phyloP scores from a whole-genome alignment of 2,329 filamentous ascomycete genomes.

The Lizonia empirigonia region DNA sequence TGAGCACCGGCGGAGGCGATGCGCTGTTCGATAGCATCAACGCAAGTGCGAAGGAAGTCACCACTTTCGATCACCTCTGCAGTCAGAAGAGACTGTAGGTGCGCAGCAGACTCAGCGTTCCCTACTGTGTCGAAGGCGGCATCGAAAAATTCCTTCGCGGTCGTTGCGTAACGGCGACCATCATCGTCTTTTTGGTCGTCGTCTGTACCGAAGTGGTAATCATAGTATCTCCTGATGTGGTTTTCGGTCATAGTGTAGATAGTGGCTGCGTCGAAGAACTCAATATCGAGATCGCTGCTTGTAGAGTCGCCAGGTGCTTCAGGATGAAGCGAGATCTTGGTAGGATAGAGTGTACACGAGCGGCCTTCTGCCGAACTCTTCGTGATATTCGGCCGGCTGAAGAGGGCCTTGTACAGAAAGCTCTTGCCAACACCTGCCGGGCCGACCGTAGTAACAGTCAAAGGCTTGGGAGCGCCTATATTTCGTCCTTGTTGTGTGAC shows the following conservation, averaged over 20 bases:
- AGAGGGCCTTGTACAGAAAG: constrained; percentile 12
- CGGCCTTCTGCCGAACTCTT: constrained; percentile 14
- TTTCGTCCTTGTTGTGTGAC: constrained; percentile 7
- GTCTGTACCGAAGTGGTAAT: constrained; percentile 2
- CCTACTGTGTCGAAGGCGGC: not conserved
- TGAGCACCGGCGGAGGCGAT: not conserved
- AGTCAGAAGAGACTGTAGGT: not conserved
- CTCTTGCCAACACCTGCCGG: constrained; percentile 13
- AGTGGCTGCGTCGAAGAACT: not conserved
- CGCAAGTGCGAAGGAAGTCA: not conserved
- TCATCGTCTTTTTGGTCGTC: constrained; percentile 4
- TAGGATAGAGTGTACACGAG: constrained; percentile 13
- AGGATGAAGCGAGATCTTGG: not conserved
- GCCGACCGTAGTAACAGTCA: constrained; percentile 8
- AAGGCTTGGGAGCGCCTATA: constrained; percentile 1
- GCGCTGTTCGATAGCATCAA: constrained; percentile 8
- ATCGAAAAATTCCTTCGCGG: constrained; percentile 11
- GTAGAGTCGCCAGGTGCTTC: not conserved
- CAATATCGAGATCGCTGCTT: constrained; percentile 6
- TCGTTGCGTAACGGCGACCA: constrained; percentile 3
- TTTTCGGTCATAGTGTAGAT: constrained; percentile 3
- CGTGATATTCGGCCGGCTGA: constrained; percentile 10
- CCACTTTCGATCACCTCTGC: not conserved
- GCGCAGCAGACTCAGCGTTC: not conserved
- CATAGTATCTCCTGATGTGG: constrained; percentile 7